Base-by-base conservation (phyloP, 495 filamentous ascomycete genomes). In the Talaromyces borbonicus region DNA sequence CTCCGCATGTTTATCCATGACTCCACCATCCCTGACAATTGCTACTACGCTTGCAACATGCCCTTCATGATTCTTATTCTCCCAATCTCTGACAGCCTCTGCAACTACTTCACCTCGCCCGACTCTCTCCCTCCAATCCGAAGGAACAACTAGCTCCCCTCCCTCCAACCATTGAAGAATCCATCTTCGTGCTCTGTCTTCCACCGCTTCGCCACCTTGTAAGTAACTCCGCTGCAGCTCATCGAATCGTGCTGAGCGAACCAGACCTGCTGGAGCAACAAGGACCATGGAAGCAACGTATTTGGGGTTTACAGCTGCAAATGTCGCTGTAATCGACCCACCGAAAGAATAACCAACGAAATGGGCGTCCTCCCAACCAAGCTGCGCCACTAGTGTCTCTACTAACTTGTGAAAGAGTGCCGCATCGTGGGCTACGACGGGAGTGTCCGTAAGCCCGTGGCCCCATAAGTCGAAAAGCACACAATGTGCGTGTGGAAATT, bases 31-130 rank as follows among this genome's bases (percentile, higher is more conserved):
- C 42, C 64, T 56, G 11, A 68, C 60, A 25, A 71, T 60, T 18
- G 51, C 64, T 37, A 69, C 53, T 9, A 74, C 63, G 46, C 66
- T 71, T 8, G 65, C 57, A 14, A 48, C 9, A 49, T 72, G 62
- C 0, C 71, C 71, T 4, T 46, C 23, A 56, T 74, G 71, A 24
- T 67, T 51, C 32, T 46, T 56, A 45, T 62, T 48, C 49, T 73
- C 48, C 71, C 71, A 74, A 1, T 62, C 62, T 9, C 62, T 50
- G 31, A 74, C 54, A 11, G 69, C 69, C 50, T 69, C 60, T 0
- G 65, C 60, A 27, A 73, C 71, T 5, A 72, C 55, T 25, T 68
- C 65, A 11, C 66, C 65, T 12, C 56, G 48, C 12, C 8, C 44
- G 26, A 71, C 60, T 22, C 62, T 64, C 52, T 71, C 63, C 52